Evolutionary conservation across 768 basidiomycete genomes (phyloP).

Genomic region (Serendipita sp.): DNA sequence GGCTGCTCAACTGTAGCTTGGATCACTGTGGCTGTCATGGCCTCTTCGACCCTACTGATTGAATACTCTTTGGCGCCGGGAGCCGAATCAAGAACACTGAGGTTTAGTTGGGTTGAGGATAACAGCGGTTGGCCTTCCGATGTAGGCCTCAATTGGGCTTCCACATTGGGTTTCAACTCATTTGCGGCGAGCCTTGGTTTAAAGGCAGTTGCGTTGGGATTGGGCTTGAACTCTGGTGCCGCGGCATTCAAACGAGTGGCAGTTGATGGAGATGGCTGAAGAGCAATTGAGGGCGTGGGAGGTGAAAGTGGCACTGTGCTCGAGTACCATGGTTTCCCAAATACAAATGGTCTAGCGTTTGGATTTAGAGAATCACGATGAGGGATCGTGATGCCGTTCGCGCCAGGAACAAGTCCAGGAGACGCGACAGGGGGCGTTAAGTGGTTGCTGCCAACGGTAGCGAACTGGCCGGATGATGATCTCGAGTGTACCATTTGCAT

Average conservation of each 20-base stretch:
- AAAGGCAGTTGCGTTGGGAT: background rate
- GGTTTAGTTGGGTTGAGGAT: background rate
- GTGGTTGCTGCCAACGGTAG: slow-evolving; percentile 11
- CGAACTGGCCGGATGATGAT: slow-evolving; percentile 7
- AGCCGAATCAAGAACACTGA: background rate
- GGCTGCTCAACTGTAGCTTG: slow-evolving; percentile 68
- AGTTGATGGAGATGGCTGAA: slow-evolving; percentile 28
- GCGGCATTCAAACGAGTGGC: slow-evolving; percentile 63
- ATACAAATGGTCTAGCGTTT: slow-evolving; percentile 70
- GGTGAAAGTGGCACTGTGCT: background rate
- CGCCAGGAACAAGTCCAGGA: background rate
- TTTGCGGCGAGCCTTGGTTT: background rate
- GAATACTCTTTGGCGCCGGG: background rate
- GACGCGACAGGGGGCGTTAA: slow-evolving; percentile 9
- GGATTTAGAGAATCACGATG: slow-evolving; percentile 40
- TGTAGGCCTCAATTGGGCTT: background rate
- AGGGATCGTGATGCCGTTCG: slow-evolving; percentile 1
- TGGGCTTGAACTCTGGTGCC: slow-evolving; percentile 69
- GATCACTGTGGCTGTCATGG: slow-evolving; percentile 10
- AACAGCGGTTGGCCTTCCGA: background rate
- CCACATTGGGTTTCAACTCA: background rate
- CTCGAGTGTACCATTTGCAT: slow-evolving; percentile 3
- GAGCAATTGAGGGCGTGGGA: slow-evolving; percentile 10
- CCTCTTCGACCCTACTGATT: background rate
- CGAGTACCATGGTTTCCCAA: slow-evolving; percentile 27